phyloP scores from a whole-genome alignment of 2,329 filamentous ascomycete species.

The Alternaria infectoria region DNA sequence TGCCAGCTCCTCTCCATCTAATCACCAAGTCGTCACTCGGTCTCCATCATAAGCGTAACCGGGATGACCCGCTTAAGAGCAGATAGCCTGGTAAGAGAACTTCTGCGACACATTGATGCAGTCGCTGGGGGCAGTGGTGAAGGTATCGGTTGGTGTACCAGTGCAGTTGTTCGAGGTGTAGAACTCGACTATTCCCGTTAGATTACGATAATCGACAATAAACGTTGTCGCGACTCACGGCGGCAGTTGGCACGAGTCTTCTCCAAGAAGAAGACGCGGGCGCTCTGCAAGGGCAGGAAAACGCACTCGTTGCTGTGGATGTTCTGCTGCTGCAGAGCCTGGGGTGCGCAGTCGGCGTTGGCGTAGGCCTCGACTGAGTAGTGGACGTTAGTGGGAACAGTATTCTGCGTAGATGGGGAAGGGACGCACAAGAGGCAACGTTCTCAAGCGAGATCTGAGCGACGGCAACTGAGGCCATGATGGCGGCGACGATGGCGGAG shows the following conservation, averaged over 20 bases:
- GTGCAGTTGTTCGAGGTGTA: background rate
- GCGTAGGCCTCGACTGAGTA: constrained; percentile 4
- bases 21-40: background rate
- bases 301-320: constrained; percentile 8
- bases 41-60: background rate
- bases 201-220: background rate
- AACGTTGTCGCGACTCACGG: background rate
- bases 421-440: constrained; percentile 3
- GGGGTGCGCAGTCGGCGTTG: background rate
- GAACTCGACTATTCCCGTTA: constrained; percentile 1
- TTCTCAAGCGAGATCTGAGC: constrained; percentile 8
- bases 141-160: background rate
- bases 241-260: constrained; percentile 8
- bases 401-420: background rate
- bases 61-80: background rate
- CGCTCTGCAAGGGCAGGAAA: constrained; percentile 4
- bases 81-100: constrained; percentile 6
- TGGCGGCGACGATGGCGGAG: constrained; percentile 3
- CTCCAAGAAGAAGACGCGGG: constrained; percentile 5
- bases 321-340: background rate
- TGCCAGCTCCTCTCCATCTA: background rate
- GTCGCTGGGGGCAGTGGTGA: constrained; percentile 4
- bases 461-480: constrained; percentile 4
- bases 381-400: background rate
- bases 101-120: constrained; percentile 5